phyloP scores from a whole-genome alignment of 2,329 filamentous ascomycete genomes.

The Juglanconis oblonga region DNA sequence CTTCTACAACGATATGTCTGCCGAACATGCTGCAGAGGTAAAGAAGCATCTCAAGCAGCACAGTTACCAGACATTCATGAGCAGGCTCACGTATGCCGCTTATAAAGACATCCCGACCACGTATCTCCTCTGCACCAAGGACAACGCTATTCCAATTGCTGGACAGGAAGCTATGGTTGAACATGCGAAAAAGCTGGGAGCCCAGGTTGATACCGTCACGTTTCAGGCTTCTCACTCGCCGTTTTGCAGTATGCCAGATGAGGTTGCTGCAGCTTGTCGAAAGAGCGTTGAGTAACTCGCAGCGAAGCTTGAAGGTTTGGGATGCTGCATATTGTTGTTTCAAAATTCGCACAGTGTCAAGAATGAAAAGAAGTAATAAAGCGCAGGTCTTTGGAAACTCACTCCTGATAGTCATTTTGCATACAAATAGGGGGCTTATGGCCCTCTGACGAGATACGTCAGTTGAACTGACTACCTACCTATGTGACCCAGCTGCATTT shows the following conservation, averaged over 20 bases:
- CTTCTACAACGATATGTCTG: constrained; percentile 6
- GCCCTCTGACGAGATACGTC: too few species aligned
- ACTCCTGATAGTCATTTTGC: too few species aligned
- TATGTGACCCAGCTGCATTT: too few species aligned
- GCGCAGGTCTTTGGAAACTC: too few species aligned
- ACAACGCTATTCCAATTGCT: neutral
- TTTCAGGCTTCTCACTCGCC: constrained; percentile 7
- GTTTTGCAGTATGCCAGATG: constrained; percentile 2
- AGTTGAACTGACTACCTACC: too few species aligned
- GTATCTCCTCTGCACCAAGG: constrained; percentile 1
- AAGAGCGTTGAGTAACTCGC: too few species aligned
- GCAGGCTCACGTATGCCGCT: constrained; percentile 1
- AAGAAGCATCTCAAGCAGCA: neutral
- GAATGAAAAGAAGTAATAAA: too few species aligned
- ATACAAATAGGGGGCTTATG: too few species aligned
- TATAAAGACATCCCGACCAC: constrained; percentile 5
- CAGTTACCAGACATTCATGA: neutral
- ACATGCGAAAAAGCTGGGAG: neutral
- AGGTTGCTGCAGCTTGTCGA: neutral
- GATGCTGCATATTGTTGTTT: too few species aligned
- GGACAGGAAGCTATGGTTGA: constrained; percentile 3
- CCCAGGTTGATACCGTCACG: neutral
- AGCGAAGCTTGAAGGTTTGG: too few species aligned
- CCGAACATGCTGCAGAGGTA: neutral
- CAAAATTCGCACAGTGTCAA: too few species aligned